These are phyloP conservation scores for Populus trichocarpa DNA, from an alignment of 441 rosid species.

Conservation along the genomic window DNA sequence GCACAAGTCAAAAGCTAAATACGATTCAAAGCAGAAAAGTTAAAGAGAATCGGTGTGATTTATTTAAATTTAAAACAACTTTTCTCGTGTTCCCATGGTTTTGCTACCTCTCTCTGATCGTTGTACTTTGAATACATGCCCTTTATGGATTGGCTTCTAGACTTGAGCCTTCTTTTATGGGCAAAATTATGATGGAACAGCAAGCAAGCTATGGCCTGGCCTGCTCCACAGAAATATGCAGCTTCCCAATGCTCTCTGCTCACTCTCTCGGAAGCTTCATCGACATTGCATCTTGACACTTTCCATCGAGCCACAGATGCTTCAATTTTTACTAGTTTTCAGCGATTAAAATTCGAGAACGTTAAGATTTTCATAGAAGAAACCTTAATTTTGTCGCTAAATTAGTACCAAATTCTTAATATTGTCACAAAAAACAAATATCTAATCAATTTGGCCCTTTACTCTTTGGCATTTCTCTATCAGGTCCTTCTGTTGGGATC, in stretches of 20 bases:
- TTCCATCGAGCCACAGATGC: background rate
- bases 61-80: constrained; percentile 9
- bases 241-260: background rate
- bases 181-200: background rate
- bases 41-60: constrained; percentile 1
- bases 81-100: constrained; percentile 20
- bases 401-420: background rate
- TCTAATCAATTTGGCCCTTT: background rate
- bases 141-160: background rate
- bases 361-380: background rate
- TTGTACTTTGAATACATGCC: constrained; percentile 3
- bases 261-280: no score
- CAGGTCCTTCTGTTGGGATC: background rate
- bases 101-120: background rate
- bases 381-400: background rate
- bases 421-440: no score
- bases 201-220: background rate
- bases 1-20: constrained; percentile 35
- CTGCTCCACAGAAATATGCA: background rate
- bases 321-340: background rate
- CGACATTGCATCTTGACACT: background rate
- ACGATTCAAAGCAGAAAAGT: constrained; percentile 21
- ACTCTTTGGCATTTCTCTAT: background rate
- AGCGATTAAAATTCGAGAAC: background rate
- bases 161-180: background rate